Conservation (phyloP, 768 basidiomycete species). For the Imleria badia region DNA sequence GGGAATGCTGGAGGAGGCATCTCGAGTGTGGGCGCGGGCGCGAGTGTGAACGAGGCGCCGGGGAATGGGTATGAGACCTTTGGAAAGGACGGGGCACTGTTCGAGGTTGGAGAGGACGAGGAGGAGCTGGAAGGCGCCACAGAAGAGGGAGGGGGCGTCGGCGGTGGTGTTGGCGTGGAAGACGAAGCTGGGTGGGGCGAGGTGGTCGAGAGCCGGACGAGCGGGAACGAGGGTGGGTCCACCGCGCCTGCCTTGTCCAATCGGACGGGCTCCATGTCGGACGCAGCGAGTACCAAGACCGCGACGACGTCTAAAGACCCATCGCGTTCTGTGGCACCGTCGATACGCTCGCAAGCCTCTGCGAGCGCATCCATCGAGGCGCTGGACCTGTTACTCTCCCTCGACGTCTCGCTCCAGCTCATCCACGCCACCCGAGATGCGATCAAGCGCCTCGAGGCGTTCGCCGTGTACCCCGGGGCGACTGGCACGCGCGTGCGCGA, state of each 20-base stretch:
- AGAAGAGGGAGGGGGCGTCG: not conserved
- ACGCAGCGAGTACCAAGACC: not conserved
- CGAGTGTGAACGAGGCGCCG: not conserved
- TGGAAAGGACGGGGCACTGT: conserved; percentile 41
- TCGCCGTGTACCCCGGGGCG: conserved; percentile 80
- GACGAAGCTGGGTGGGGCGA: conserved; percentile 30
- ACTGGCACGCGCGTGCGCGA: conserved; percentile 88
- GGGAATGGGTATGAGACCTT: conserved; percentile 22
- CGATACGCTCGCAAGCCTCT: conserved; percentile 21
- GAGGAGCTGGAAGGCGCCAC: conserved; percentile 24
- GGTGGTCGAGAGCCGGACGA: conserved; percentile 9
- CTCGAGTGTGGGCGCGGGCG: not conserved
- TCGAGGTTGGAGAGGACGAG: conserved; percentile 49
- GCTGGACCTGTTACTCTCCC: conserved; percentile 86
- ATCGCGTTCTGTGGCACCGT: not conserved
- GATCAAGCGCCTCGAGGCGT: conserved; percentile 90
- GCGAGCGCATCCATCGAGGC: conserved; percentile 22
- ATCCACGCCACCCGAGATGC: conserved; percentile 93
- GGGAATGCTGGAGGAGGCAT: conserved; percentile 35
- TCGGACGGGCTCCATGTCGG: not conserved
- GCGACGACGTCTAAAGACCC: not conserved
- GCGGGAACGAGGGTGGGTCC: not conserved
- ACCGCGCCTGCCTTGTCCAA: not conserved
- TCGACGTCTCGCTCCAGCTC: conserved; percentile 87
- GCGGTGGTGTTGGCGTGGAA: not conserved